These are phyloP conservation scores for Lenwebbia sp. DNA, from an alignment of 345 rosid species.

Conservation along the genomic window DNA sequence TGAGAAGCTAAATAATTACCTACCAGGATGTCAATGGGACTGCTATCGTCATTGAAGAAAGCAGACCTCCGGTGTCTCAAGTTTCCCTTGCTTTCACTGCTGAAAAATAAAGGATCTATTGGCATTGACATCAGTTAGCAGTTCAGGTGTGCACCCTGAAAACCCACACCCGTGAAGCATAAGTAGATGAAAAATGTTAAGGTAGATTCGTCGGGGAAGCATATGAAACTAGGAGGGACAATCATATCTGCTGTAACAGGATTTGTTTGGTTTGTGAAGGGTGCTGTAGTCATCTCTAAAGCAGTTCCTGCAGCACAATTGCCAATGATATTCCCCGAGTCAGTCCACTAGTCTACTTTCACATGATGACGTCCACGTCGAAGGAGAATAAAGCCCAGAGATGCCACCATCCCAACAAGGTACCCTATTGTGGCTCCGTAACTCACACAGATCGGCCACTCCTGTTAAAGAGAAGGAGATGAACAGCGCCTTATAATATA, in stretches of 20 bases:
- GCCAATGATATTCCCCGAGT: background rate
- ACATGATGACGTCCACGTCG: slow-evolving; percentile 9
- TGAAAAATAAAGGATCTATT: background rate
- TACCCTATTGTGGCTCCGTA: slow-evolving; percentile 66
- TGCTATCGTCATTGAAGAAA: background rate
- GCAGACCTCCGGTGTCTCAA: background rate
- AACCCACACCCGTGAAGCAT: background rate
- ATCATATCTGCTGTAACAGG: background rate
- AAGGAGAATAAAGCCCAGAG: slow-evolving; percentile 14
- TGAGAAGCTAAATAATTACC: background rate
- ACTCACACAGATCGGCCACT: slow-evolving; percentile 87
- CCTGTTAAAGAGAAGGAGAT: slow-evolving; percentile 18
- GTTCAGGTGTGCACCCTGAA: background rate
- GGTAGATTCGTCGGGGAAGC: background rate
- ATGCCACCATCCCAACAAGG: slow-evolving; percentile 33
- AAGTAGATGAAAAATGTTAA: background rate
- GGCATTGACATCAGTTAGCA: background rate
- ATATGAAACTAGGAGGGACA: background rate
- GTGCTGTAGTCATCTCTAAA: background rate
- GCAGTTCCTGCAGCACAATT: background rate
- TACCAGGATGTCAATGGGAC: background rate
- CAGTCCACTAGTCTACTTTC: slow-evolving; percentile 10
- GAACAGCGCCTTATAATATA: background rate
- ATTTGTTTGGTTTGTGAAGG: background rate
- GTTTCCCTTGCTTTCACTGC: background rate